Evolutionary conservation across 2,329 filamentous ascomycete species (phyloP).

Genomic region (Didymella pinodella): DNA sequence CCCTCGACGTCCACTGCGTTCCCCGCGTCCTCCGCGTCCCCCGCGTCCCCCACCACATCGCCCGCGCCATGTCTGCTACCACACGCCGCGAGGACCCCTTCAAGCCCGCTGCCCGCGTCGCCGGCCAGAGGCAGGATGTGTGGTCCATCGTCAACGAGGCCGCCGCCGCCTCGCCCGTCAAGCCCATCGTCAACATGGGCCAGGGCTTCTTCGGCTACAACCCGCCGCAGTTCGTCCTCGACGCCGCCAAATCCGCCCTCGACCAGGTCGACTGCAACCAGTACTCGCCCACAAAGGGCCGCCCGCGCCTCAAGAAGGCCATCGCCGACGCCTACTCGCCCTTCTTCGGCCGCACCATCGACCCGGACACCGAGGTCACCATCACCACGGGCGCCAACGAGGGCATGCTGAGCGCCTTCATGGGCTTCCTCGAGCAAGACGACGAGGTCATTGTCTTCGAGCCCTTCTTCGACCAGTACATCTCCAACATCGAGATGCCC

Average conservation of each 20-base stretch:
- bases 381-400: slow-evolving; percentile 94
- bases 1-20: neutral
- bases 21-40: slow-evolving; percentile 1
- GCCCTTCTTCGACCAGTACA: slow-evolving; percentile 99
- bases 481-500: slow-evolving; percentile 98
- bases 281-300: slow-evolving; percentile 94
- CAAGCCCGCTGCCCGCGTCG: slow-evolving; percentile 63
- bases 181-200: slow-evolving; percentile 74
- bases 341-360: slow-evolving; percentile 79
- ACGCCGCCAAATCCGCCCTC: slow-evolving; percentile 89
- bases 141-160: slow-evolving; percentile 75
- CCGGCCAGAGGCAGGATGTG: slow-evolving; percentile 65
- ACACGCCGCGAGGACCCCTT: slow-evolving; percentile 53
- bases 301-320: slow-evolving; percentile 89
- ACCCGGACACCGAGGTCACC: slow-evolving; percentile 91
- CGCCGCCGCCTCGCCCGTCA: slow-evolving; percentile 67
- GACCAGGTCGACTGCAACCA: slow-evolving; percentile 97
- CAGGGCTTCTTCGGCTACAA: slow-evolving; percentile 92
- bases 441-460: slow-evolving; percentile 99
- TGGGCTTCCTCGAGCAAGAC: slow-evolving; percentile 93
- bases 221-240: slow-evolving; percentile 85
- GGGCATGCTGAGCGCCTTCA: slow-evolving; percentile 94
- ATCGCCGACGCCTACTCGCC: slow-evolving; percentile 92
- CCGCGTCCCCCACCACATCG: slow-evolving; percentile 24
- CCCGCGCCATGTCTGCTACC: slow-evolving; percentile 47